Evolutionary conservation across 2,329 filamentous ascomycete genomes (phyloP).

Genomic region (Ilyonectria robusta): DNA sequence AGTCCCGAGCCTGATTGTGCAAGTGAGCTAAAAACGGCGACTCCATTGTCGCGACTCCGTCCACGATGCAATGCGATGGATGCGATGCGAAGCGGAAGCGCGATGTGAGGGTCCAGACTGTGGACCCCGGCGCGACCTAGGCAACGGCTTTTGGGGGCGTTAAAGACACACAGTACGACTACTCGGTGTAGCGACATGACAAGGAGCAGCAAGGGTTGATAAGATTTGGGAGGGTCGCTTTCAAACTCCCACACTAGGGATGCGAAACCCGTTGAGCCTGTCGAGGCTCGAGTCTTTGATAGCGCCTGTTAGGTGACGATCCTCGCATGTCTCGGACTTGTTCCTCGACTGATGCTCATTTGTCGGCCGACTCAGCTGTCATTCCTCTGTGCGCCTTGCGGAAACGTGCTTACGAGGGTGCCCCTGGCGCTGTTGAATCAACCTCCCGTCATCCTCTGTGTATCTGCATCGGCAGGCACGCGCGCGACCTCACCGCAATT

Average conservation of each 20-base stretch:
- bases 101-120: slow-evolving; percentile 34
- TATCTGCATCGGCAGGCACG: neutral
- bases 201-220: slow-evolving; percentile 34
- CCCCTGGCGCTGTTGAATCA: neutral
- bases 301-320: slow-evolving; percentile 3
- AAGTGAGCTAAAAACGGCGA: neutral
- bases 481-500: neutral
- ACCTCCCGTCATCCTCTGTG: neutral
- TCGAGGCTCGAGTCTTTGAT: slow-evolving; percentile 18
- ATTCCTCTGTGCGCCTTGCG: slow-evolving; percentile 36
- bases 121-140: slow-evolving; percentile 25
- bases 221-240: slow-evolving; percentile 42
- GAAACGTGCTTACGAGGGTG: slow-evolving; percentile 7
- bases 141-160: slow-evolving; percentile 18
- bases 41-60: neutral
- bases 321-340: slow-evolving; percentile 14
- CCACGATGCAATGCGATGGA: slow-evolving; percentile 22
- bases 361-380: slow-evolving; percentile 25
- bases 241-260: slow-evolving; percentile 39
- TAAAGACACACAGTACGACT: slow-evolving; percentile 2
- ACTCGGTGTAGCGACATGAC: neutral
- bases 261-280: slow-evolving; percentile 39
- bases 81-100: slow-evolving; percentile 21
- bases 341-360: slow-evolving; percentile 10
- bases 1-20: slow-evolving; percentile 35